phyloP scores from a whole-genome alignment of 257 asterid species.

The Forsythia suspensa region DNA sequence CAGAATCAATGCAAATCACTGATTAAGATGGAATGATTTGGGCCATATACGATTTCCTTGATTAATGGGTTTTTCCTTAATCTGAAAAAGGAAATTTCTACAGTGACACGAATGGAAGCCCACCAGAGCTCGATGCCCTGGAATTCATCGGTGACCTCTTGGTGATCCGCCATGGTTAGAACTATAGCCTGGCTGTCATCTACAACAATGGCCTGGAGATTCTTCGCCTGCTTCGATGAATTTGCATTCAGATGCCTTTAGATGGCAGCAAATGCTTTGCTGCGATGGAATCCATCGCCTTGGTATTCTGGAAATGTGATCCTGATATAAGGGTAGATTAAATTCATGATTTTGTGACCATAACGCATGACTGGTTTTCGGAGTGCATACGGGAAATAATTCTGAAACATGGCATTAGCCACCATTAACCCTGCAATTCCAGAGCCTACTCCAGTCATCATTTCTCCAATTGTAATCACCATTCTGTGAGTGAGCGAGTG shows the following conservation, averaged over 20 bases:
- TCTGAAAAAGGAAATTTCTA: not conserved
- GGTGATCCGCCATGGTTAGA: constrained; percentile 13
- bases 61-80: not conserved
- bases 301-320: too few relatives aligned
- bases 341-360: too few relatives aligned
- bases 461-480: not conserved
- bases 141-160: constrained; percentile 11
- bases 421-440: constrained; percentile 1
- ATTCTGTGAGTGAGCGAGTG: not conserved
- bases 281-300: not conserved
- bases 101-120: not conserved
- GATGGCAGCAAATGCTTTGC: constrained; percentile 4
- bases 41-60: not conserved
- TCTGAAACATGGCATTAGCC: constrained; percentile 2
- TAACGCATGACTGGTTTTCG: not conserved
- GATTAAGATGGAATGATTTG: too few relatives aligned
- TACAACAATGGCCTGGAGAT: constrained; percentile 4
- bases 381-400: constrained; percentile 24
- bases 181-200: constrained; percentile 1
- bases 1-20: too few relatives aligned
- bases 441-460: not conserved
- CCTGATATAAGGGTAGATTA: too few relatives aligned
- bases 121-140: not conserved
- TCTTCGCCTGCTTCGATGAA: constrained; percentile 9
- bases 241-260: constrained; percentile 13